phyloP scores from a whole-genome alignment of 441 rosid species.

The Arabidopsis lyrata region DNA sequence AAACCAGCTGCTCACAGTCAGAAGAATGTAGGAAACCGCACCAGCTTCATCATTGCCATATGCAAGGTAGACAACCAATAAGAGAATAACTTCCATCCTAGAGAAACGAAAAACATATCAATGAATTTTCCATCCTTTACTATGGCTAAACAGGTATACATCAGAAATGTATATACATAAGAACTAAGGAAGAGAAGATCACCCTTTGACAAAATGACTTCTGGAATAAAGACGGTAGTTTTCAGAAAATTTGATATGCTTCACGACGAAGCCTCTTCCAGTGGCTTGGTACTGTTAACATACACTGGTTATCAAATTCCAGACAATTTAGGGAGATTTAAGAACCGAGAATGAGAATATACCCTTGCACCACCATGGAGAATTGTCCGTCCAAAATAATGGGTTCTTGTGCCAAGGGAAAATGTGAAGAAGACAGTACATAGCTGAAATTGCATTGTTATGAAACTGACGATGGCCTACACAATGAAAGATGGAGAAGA shows the following conservation, averaged over 20 bases:
- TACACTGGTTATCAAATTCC: slow-evolving; percentile 41
- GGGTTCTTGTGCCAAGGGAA: slow-evolving; percentile 96
- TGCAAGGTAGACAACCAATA: slow-evolving; percentile 85
- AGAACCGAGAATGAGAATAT: slow-evolving; percentile 42
- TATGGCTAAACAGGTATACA: slow-evolving; percentile 17
- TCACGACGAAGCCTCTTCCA: slow-evolving; percentile 98
- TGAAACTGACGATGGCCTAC: slow-evolving; percentile 94
- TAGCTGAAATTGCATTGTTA: slow-evolving; percentile 97
- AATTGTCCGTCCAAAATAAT: slow-evolving; percentile 97
- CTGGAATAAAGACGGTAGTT: slow-evolving; percentile 97
- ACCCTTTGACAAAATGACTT: slow-evolving; percentile 98
- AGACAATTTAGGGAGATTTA: slow-evolving; percentile 16
- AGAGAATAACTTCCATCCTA: slow-evolving; percentile 90
- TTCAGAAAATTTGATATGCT: slow-evolving; percentile 92
- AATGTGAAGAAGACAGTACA: slow-evolving; percentile 98
- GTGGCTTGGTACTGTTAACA: slow-evolving; percentile 92
- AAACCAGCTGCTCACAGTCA: slow-evolving; percentile 97
- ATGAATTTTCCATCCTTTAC: slow-evolving; percentile 30
- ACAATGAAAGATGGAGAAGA: slow-evolving; percentile 34
- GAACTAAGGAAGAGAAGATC: slow-evolving; percentile 24
- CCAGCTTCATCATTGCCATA: slow-evolving; percentile 90
- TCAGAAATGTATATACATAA: slow-evolving; percentile 6
- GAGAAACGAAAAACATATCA: slow-evolving; percentile 42
- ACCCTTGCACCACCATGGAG: slow-evolving; percentile 99
- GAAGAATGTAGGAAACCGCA: slow-evolving; percentile 83